Base-by-base conservation (phyloP, 2,329 filamentous ascomycete species). In the Colletotrichum sp. region DNA sequence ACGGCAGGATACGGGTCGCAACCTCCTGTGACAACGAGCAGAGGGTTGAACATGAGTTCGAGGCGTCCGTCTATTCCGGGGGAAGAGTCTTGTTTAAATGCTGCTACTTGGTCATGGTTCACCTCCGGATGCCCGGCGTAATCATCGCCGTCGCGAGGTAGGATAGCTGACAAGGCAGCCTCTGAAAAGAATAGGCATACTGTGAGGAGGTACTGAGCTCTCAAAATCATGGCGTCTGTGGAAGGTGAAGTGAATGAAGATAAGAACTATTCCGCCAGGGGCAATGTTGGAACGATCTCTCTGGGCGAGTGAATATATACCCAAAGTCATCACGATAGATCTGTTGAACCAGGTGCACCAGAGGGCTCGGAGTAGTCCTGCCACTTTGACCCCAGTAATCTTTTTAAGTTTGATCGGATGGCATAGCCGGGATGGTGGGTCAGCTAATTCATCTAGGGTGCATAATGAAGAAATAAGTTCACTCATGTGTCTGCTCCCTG, bases 211-310 rank as follows among this genome's bases (percentile, higher is more conserved):
- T 48, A 48, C 10, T 22, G 44, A 48, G 44, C 44, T 22, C n/a
- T 48, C n/a, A 48, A 12, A 3, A 48, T 48, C 44, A 48, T 48
- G n/a, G 18, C 6, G n/a, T 13, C n/a, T 48, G 44, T 48, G n/a
- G 44, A 22, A 3, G 44, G n/a, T 3, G 44, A 48, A 3, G 10
- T 48, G 44, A 48, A 22, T 13, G 1, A 4, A 48, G 44, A 48
- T 12, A 48, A 3, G 9, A 48, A 1, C 6, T 13, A 0, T 48
- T 13, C 9, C n/a, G 3, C 4, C 2, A 22, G 44, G 44, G 6
- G 2, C 1, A 12, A 48, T 48, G n/a, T 22, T 48, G 44, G n/a
- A 48, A 7, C n/a, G 4, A 2, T 22, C 2, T 1, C 44, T 4
- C 10, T 12, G 44, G 44, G 44, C n/a, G 44, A 48, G 18, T 22